Evolutionary conservation across 768 basidiomycete species (phyloP).

Genomic region (Lactarius pseudohatsudake): DNA sequence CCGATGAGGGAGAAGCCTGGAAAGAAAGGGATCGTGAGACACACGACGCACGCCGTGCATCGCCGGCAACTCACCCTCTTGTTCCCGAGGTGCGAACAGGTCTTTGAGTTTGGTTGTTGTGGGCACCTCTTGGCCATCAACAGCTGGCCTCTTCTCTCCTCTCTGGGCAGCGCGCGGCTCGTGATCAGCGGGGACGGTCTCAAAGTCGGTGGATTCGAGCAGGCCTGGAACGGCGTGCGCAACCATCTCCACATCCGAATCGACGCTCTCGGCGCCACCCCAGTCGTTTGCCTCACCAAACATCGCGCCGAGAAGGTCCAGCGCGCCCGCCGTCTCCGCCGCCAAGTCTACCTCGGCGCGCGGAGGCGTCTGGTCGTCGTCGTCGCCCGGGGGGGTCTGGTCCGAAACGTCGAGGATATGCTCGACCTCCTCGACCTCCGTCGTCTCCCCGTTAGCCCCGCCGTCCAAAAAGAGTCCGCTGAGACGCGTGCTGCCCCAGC

Average conservation of each 20-base stretch:
- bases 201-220: conserved; percentile 34
- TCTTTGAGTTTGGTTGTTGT: conserved; percentile 54
- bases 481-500: conserved; percentile 68
- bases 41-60: not conserved
- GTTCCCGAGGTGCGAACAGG: conserved; percentile 68
- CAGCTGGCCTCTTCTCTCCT: not conserved
- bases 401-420: conserved; percentile 27
- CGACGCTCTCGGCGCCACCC: conserved; percentile 58
- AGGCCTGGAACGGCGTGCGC: conserved; percentile 29
- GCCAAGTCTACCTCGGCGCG: conserved; percentile 36
- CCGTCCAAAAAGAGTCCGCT: conserved; percentile 63
- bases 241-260: conserved; percentile 54
- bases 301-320: conserved; percentile 51
- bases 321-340: conserved; percentile 46
- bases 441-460: not conserved
- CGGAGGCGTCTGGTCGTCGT: not conserved
- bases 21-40: conserved; percentile 36
- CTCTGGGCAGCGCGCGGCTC: not conserved
- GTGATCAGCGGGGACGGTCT: conserved; percentile 18
- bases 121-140: not conserved
- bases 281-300: conserved; percentile 55
- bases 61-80: conserved; percentile 50
- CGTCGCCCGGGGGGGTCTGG: conserved; percentile 17
- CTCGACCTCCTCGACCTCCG: conserved; percentile 21
- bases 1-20: conserved; percentile 71